These are phyloP conservation scores for Forsythia viridissima DNA, from an alignment of 257 asterid species.

Conservation along the genomic window DNA sequence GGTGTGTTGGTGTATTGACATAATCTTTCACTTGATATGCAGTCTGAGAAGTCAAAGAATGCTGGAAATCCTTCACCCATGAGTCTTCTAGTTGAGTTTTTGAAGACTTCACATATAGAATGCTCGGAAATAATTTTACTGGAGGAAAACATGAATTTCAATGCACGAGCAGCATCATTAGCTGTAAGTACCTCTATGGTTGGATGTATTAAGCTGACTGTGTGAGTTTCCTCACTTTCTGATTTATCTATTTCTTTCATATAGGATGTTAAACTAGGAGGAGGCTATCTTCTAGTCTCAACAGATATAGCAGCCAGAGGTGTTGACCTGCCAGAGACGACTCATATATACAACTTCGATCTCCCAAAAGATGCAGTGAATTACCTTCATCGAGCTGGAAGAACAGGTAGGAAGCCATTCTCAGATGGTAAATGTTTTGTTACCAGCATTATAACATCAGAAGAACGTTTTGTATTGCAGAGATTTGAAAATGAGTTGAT, in stretches of 20 bases:
- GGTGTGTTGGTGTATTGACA: conserved; percentile 5
- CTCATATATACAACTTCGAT: conserved; percentile 91
- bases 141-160: conserved; percentile 85
- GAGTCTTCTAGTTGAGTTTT: conserved; percentile 52
- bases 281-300: conserved; percentile 76
- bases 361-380: conserved; percentile 83
- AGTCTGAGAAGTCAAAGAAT: conserved; percentile 93
- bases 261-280: conserved; percentile 73
- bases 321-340: conserved; percentile 88
- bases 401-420: conserved; percentile 96
- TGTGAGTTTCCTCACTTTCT: not conserved
- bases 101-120: conserved; percentile 45
- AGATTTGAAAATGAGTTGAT: conserved; percentile 81
- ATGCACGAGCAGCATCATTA: conserved; percentile 73
- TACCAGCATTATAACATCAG: conserved; percentile 69
- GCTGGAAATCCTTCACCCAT: conserved; percentile 73
- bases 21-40: conserved; percentile 35
- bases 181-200: conserved; percentile 43
- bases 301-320: conserved; percentile 65
- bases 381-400: conserved; percentile 97
- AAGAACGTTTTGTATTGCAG: conserved; percentile 83
- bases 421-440: conserved; percentile 76
- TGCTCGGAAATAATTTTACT: conserved; percentile 59
- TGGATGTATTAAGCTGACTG: not conserved
- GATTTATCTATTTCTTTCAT: conserved; percentile 17